These are phyloP conservation scores for Flammula alnicola DNA, from an alignment of 1,284 basidiomycete genomes.

Conservation along the genomic window DNA sequence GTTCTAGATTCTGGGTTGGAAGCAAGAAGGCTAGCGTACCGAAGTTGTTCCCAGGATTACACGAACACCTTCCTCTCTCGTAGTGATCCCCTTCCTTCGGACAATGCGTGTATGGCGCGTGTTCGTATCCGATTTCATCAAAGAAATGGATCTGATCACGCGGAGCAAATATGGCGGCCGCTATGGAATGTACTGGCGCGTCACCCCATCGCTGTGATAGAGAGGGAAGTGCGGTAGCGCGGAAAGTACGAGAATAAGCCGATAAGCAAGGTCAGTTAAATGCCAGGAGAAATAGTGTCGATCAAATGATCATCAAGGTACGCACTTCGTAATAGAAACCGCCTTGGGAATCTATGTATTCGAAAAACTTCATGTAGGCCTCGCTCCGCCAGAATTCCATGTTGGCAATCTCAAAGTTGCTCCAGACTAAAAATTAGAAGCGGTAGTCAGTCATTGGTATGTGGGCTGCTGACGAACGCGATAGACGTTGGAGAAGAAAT, in stretches of 20 bases:
- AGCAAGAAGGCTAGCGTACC: constrained; percentile 38
- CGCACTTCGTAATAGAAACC: constrained; percentile 81
- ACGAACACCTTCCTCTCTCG: constrained; percentile 52
- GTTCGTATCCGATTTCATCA: constrained; percentile 62
- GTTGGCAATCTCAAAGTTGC: too few species aligned
- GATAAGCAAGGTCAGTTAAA: too few species aligned
- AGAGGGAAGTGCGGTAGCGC: neutral
- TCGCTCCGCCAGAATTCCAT: constrained; percentile 78
- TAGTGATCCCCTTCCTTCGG: constrained; percentile 52
- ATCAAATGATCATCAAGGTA: neutral
- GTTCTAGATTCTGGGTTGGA: neutral
- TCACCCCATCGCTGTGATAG: constrained; percentile 74
- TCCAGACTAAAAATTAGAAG: too few species aligned
- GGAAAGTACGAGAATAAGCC: neutral
- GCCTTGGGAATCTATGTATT: constrained; percentile 73
- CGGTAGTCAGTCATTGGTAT: neutral
- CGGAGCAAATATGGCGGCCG: constrained; percentile 66
- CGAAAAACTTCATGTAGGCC: constrained; percentile 78
- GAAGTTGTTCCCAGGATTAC: constrained; percentile 51
- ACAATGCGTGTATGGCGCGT: constrained; percentile 66
- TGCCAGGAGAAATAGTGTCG: neutral
- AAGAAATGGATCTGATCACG: constrained; percentile 77
- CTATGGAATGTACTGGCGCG: constrained; percentile 83
- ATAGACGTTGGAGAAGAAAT: neutral
- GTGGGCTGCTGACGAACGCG: neutral